phyloP scores from a whole-genome alignment of 2,329 filamentous ascomycete genomes.

The Dactylellina sp. region DNA sequence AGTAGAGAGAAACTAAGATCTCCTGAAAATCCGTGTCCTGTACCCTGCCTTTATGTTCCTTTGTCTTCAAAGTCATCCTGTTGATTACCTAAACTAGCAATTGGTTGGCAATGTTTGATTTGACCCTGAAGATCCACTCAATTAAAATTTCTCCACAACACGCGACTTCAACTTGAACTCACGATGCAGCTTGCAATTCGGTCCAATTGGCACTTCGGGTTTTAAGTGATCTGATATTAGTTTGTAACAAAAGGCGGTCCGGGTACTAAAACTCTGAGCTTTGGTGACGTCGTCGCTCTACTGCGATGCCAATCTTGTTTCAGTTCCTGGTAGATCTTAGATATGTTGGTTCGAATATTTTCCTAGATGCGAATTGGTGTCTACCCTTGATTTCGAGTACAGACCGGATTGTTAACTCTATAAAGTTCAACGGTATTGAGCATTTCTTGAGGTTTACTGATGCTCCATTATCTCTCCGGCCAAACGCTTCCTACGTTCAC shows the following conservation, averaged over 20 bases:
- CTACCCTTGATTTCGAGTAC: background rate
- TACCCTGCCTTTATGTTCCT: background rate
- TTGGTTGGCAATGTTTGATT: conserved; percentile 24
- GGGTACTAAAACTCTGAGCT: background rate
- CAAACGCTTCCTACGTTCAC: background rate
- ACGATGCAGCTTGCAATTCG: background rate
- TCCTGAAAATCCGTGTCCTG: conserved; percentile 17
- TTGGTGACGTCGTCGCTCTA: conserved; percentile 5
- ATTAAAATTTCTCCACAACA: conserved; percentile 17
- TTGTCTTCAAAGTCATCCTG: background rate
- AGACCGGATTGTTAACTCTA: background rate
- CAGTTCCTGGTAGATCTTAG: background rate
- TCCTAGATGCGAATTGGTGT: background rate
- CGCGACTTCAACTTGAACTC: background rate
- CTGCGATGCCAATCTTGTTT: conserved; percentile 1
- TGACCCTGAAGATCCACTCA: conserved; percentile 30
- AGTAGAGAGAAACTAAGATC: no score
- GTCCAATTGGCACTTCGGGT: no score
- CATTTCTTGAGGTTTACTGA: background rate
- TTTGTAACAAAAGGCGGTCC: no score
- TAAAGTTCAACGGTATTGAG: background rate
- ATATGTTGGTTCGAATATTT: background rate
- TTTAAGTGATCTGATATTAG: no score
- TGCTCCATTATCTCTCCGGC: background rate
- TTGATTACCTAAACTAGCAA: conserved; percentile 6